phyloP scores from a whole-genome alignment of 192 early-diverging fungal species.

The Coemansia sp. region DNA sequence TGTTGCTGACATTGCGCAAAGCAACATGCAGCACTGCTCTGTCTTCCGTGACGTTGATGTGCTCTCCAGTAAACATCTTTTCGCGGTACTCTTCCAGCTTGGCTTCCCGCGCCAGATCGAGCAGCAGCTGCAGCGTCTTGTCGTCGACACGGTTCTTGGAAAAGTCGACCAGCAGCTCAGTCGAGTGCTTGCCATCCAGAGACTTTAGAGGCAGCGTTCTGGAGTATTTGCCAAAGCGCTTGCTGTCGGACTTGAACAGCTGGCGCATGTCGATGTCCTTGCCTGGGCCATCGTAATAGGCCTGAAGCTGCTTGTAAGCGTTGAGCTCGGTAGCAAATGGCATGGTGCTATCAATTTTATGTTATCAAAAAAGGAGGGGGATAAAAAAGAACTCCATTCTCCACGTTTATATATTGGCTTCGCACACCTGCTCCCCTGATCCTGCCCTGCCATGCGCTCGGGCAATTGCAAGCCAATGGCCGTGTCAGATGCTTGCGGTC shows the following conservation, averaged over 20 bases:
- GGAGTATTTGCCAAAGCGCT: slow-evolving; percentile 79
- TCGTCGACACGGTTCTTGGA: slow-evolving; percentile 93
- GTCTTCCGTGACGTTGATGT: slow-evolving; percentile 96
- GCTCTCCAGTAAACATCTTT: slow-evolving; percentile 93
- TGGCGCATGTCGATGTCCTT: slow-evolving; percentile 74
- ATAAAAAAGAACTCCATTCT: too few species aligned
- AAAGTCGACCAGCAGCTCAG: slow-evolving; percentile 82
- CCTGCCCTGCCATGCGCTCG: slow-evolving; percentile 1
- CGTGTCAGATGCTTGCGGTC: not conserved
- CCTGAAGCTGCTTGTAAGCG: slow-evolving; percentile 87
- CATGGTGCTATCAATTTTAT: slow-evolving; percentile 46
- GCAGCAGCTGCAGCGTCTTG: slow-evolving; percentile 75
- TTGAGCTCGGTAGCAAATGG: slow-evolving; percentile 70
- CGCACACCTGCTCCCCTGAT: slow-evolving; percentile 2
- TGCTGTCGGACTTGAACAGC: slow-evolving; percentile 72
- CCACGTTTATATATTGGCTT: too few species aligned
- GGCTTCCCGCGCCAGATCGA: slow-evolving; percentile 79
- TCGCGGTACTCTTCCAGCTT: slow-evolving; percentile 83
- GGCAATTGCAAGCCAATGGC: slow-evolving; percentile 15
- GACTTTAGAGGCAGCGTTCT: slow-evolving; percentile 62
- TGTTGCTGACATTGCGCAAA: slow-evolving; percentile 82
- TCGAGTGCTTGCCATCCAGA: slow-evolving; percentile 54
- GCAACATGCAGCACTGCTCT: slow-evolving; percentile 96
- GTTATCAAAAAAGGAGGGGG: too few species aligned
- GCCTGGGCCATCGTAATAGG: slow-evolving; percentile 76